These are phyloP conservation scores for Phylloporus sp. DNA, from an alignment of 768 basidiomycete genomes.

Conservation along the genomic window DNA sequence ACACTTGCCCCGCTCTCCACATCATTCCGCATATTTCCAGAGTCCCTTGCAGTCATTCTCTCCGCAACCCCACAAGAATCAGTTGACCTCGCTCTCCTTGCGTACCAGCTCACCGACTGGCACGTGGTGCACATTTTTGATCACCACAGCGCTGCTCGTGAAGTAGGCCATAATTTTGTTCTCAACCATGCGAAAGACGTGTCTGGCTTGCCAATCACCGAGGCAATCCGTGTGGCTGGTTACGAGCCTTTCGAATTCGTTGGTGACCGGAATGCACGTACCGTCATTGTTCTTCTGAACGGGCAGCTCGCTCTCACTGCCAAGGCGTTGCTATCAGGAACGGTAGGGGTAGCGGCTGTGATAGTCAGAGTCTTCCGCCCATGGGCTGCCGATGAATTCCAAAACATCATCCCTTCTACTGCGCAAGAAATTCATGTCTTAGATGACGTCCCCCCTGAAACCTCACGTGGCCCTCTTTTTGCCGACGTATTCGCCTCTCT, in stretches of 20 bases:
- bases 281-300: slow-evolving; percentile 70
- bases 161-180: slow-evolving; percentile 56
- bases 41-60: slow-evolving; percentile 67
- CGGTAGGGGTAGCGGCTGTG: slow-evolving; percentile 58
- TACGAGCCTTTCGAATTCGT: slow-evolving; percentile 75
- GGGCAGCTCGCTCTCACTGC: slow-evolving; percentile 69
- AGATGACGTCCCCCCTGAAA: slow-evolving; percentile 68
- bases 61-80: slow-evolving; percentile 84
- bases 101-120: slow-evolving; percentile 62
- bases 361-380: slow-evolving; percentile 78
- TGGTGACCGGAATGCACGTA: slow-evolving; percentile 60
- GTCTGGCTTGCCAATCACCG: slow-evolving; percentile 35
- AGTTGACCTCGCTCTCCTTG: slow-evolving; percentile 67
- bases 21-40: slow-evolving; percentile 56
- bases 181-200: slow-evolving; percentile 34
- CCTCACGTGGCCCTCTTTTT: slow-evolving; percentile 62
- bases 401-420: slow-evolving; percentile 52
- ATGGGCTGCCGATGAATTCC: slow-evolving; percentile 71
- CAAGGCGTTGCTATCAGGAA: slow-evolving; percentile 44
- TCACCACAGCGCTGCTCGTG: slow-evolving; percentile 74
- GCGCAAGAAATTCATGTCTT: slow-evolving; percentile 64
- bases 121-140: slow-evolving; percentile 92
- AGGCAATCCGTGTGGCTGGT: slow-evolving; percentile 53
- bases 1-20: slow-evolving; percentile 67
- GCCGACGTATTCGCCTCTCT: slow-evolving; percentile 66